Evolutionary conservation across 164 flowering plant species (phyloP).

Genomic region (Protea cynaroides): DNA sequence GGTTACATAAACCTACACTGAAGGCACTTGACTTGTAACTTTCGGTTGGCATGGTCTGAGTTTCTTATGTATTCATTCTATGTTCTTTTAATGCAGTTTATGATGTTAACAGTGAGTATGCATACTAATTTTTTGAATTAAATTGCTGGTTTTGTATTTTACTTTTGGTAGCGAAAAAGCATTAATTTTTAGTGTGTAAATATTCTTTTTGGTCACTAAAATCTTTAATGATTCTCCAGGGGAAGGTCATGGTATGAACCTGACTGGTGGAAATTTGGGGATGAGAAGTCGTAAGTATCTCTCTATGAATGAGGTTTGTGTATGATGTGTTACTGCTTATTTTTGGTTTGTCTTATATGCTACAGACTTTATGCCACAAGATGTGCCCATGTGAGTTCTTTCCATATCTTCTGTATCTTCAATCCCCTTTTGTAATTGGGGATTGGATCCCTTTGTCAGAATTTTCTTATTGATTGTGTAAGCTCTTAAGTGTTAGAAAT

Average conservation of each 20-base stretch:
- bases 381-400: not conserved
- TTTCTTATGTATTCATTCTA: too few relatives aligned
- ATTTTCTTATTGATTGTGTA: not conserved
- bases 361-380: not conserved
- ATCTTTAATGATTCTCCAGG: constrained; percentile 38
- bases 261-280: constrained; percentile 99
- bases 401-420: not conserved
- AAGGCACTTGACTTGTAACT: too few relatives aligned
- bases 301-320: not conserved
- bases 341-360: not conserved
- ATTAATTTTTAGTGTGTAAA: not conserved
- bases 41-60: too few relatives aligned
- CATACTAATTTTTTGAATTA: not conserved
- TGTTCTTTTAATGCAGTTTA: not conserved
- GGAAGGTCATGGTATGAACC: constrained; percentile 94
- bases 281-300: constrained; percentile 79
- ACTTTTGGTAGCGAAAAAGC: not conserved
- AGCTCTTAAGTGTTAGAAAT: not conserved
- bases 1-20: too few relatives aligned
- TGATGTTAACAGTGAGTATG: not conserved
- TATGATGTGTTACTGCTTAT: not conserved
- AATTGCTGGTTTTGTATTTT: not conserved
- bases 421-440: too few relatives aligned
- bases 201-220: not conserved
- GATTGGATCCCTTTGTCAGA: not conserved